Evolutionary conservation across 2,329 filamentous ascomycete genomes (phyloP).

Genomic region (Cladosporium cucumerinum): DNA sequence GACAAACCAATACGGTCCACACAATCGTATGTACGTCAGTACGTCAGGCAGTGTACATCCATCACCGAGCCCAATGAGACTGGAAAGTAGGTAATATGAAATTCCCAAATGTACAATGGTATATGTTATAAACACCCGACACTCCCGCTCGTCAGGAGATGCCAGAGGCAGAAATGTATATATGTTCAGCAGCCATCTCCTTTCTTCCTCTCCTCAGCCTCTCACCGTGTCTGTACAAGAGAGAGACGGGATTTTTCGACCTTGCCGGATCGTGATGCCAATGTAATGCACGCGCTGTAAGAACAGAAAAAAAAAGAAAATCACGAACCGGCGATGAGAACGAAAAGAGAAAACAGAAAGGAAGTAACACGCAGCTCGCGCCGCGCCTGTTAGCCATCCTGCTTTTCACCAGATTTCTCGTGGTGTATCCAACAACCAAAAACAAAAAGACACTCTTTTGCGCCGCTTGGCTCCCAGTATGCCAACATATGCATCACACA

Average conservation of each 20-base stretch:
- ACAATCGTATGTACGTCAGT: no score
- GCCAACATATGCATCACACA: neutral
- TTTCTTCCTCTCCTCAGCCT: neutral
- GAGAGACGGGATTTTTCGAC: neutral
- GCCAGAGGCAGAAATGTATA: neutral
- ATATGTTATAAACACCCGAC: neutral
- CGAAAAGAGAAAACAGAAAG: neutral
- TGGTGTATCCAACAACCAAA: neutral
- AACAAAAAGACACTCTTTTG: neutral
- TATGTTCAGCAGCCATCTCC: neutral
- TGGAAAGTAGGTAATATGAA: neutral
- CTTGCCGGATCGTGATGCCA: neutral
- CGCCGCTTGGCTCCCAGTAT: neutral
- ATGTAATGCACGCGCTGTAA: neutral
- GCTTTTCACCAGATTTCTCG: neutral
- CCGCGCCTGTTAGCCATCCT: neutral
- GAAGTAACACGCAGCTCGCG: neutral
- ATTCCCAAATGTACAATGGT: neutral
- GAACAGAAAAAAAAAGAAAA: neutral
- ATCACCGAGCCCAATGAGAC: neutral
- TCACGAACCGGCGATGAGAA: neutral
- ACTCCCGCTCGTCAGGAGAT: neutral
- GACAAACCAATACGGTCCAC: no score
- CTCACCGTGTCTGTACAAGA: neutral
- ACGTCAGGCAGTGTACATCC: no score